These are phyloP conservation scores for Saccharomyces hybrid DNA, from an alignment of 1,139 yeast species.

Conservation along the genomic window DNA sequence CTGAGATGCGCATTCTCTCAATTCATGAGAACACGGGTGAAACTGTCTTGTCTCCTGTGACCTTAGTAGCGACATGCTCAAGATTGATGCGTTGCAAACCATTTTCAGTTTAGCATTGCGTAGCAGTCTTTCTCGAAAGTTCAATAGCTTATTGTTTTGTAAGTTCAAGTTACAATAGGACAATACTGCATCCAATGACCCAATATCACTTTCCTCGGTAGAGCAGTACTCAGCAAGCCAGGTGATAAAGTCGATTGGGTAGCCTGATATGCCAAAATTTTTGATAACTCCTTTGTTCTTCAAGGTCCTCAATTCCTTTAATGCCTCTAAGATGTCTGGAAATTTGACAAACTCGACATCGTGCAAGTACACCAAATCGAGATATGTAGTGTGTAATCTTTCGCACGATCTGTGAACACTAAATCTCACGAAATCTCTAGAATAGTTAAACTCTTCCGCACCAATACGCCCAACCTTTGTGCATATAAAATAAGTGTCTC, in stretches of 20 bases:
- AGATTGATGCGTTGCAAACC: conserved; percentile 73
- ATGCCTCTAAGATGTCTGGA: conserved; percentile 51
- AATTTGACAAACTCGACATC: conserved; percentile 76
- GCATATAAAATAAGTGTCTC: conserved; percentile 64
- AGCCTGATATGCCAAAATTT: conserved; percentile 78
- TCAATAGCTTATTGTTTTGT: conserved; percentile 58
- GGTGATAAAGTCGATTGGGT: conserved; percentile 66
- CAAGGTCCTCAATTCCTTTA: conserved; percentile 49
- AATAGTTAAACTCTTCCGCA: conserved; percentile 67
- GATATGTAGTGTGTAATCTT: conserved; percentile 55
- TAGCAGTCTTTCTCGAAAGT: conserved; percentile 44
- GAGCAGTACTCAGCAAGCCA: conserved; percentile 39
- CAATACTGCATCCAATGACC: conserved; percentile 64
- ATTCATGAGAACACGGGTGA: conserved; percentile 70
- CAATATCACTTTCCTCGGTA: conserved; percentile 30
- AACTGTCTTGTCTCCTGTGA: conserved; percentile 59
- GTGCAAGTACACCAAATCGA: conserved; percentile 80
- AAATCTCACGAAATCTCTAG: conserved; percentile 47
- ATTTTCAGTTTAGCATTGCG: conserved; percentile 47
- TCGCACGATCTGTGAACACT: conserved; percentile 62
- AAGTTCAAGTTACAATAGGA: conserved; percentile 79
- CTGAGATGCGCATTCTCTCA: conserved; percentile 47
- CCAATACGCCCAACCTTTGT: conserved; percentile 81
- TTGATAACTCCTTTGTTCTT: conserved; percentile 58
- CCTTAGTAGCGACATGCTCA: conserved; percentile 80